These are phyloP conservation scores for Alternaria panax DNA, from an alignment of 2,329 filamentous ascomycete genomes.

Conservation along the genomic window DNA sequence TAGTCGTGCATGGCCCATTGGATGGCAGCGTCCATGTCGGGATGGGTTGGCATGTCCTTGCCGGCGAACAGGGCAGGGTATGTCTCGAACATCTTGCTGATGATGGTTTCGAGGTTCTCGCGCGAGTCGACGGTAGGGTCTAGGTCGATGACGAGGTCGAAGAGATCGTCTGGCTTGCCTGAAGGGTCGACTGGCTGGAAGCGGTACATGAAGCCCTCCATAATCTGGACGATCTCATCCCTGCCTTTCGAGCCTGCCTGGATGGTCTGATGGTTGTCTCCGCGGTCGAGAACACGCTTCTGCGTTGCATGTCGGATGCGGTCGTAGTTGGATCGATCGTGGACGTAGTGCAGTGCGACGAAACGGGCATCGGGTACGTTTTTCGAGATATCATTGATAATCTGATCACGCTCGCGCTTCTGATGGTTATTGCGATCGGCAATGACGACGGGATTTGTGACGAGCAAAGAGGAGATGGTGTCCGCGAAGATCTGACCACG, in stretches of 20 bases:
- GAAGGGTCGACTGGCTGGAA: slow-evolving; percentile 79
- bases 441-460: slow-evolving; percentile 74
- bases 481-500: slow-evolving; percentile 81
- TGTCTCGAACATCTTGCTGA: slow-evolving; percentile 73
- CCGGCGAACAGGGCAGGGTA: slow-evolving; percentile 77
- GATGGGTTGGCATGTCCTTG: slow-evolving; percentile 68
- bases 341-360: slow-evolving; percentile 88
- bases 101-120: slow-evolving; percentile 81
- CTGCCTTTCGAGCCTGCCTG: slow-evolving; percentile 77
- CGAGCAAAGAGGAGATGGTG: slow-evolving; percentile 70
- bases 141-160: slow-evolving; percentile 85
- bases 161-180: slow-evolving; percentile 76
- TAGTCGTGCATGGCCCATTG: slow-evolving; percentile 78
- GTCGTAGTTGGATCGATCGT: slow-evolving; percentile 72
- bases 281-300: slow-evolving; percentile 79
- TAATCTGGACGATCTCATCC: slow-evolving; percentile 82
- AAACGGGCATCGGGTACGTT: slow-evolving; percentile 70
- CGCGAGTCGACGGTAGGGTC: slow-evolving; percentile 80
- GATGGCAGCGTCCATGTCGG: slow-evolving; percentile 82
- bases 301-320: slow-evolving; percentile 77
- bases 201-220: slow-evolving; percentile 89
- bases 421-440: slow-evolving; percentile 96
- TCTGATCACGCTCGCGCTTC: slow-evolving; percentile 83
- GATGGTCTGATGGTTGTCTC: slow-evolving; percentile 98
- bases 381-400: slow-evolving; percentile 78